These are phyloP conservation scores for Zymoseptoria crescenta DNA, from an alignment of 2,329 filamentous ascomycete species.

Conservation along the genomic window DNA sequence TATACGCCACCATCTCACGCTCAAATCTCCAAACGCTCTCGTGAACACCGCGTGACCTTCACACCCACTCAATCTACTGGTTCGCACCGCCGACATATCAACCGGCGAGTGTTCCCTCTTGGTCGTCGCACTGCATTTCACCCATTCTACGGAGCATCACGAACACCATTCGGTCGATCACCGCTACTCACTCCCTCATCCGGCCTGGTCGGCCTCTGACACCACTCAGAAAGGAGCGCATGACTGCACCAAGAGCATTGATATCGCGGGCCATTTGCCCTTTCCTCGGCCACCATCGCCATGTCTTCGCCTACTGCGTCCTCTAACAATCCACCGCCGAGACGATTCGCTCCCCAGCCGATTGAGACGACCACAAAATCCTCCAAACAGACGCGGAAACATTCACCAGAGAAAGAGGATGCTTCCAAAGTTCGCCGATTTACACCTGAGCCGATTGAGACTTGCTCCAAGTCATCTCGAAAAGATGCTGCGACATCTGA, in stretches of 20 bases:
- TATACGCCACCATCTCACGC: background rate
- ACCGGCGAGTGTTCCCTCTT: background rate
- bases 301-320: conserved; percentile 14
- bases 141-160: conserved; percentile 1
- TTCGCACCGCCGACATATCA: background rate
- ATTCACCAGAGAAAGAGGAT: conserved; percentile 13
- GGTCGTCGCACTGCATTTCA: background rate
- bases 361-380: conserved; percentile 64
- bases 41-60: background rate
- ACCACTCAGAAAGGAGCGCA: conserved; percentile 12
- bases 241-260: conserved; percentile 13
- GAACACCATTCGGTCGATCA: background rate
- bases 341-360: conserved; percentile 55
- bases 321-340: conserved; percentile 7
- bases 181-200: conserved; percentile 1
- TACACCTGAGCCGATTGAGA: conserved; percentile 63
- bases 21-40: background rate
- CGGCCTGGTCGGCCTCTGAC: conserved; percentile 25
- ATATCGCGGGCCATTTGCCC: conserved; percentile 14
- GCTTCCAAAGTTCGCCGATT: conserved; percentile 42
- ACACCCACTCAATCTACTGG: background rate
- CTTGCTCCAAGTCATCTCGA: conserved; percentile 49
- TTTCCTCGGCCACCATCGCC: conserved; percentile 5
- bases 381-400: conserved; percentile 7
- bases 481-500: conserved; percentile 20